Base-by-base conservation (phyloP, 2,329 filamentous ascomycete genomes). In the Trichoderma atroviride region DNA sequence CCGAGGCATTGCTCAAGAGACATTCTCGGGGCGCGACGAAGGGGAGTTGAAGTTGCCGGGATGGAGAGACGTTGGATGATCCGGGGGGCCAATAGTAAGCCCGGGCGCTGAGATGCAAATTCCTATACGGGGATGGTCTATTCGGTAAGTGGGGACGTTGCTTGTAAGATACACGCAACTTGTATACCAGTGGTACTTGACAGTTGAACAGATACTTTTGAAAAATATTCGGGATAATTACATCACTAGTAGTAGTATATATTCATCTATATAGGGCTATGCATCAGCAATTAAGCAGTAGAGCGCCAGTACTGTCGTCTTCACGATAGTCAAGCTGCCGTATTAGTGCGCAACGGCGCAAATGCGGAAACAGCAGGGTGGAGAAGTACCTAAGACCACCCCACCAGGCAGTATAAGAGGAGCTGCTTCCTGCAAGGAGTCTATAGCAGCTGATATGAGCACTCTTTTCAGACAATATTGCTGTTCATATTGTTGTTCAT, bases 41-140 rank as follows among this genome's bases (percentile, higher is more conserved):
- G 7, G 19, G 19, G 47, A 62, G 59, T 62, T 62, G 59, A 62
- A 47, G 59, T 13, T 35, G 59, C 40, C 24, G n/a, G 58, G 58
- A 61, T 14, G 37, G 37, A 7, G 22, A 5, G 33, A 53, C 50
- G 33, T 63, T 37, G 35, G 43, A 19, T 19, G 0, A 5, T 31
- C 10, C 9, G 62, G 62, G 35, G 35, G 33, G 37, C 62, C 62
- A 65, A 65, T 65, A 11, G n/a, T 14, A 19, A 29, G 47, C 50
- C 50, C n/a, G 6, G 43, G 16, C 52, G 6, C 4, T 24, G 33
- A 37, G 31, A 11, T 65, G 62, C 62, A 57, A 65, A 65, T 65
- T 31, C 62, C 62, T 43, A 57, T 57, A 58, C 2, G 4, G 7
- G 37, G 16, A 27, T 31, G 47, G 37, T 31, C 16, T 56, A 16